Evolutionary conservation across 805 yeast genomes (phyloP), one percentile per base, ranked within the genome.

Genomic region (Tetrapisispora iriomotensis): DNA sequence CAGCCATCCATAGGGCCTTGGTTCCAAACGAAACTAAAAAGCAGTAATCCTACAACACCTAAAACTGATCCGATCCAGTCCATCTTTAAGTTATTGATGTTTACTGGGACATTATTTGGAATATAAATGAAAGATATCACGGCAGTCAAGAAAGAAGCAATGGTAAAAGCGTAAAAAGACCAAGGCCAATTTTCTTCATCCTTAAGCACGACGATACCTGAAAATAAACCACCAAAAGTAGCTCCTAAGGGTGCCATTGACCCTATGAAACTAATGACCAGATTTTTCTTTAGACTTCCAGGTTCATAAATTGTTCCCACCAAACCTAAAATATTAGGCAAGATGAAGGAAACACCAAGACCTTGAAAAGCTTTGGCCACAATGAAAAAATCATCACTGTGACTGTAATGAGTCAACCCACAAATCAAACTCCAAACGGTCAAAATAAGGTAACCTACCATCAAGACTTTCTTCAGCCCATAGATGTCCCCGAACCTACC

Each of bases 1-100:
- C 90, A 82, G 17, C 88, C 85, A 2, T 64, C 79, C 5, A 72
- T 67, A 0, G 90, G 84, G 2, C 82, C 90, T 54, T 83, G 87
- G 49, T 79, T 82, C 76, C 85, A 75, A 2, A 75, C 74, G 53
- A 82, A 76, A 47, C 78, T 81, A 54, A 83, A 65, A 25, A 82
- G 53, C 2, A 80, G 66, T 35, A 83, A 57, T 0, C 84, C 85
- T 6, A 61, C 41, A 4, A 82, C 71, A 3, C 84, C 88, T 12
- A 74, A 43, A 0, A 61, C 14, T 0, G 80, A 64, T n/a, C 86
- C 86, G 6, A 58, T 41, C 61, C 69, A 66, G 50, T 75, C 79
- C 60, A 74, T 69, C 8, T 45, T 34, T 28, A 49, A 43, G 3
- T 38, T 36, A 29, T 52, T 47, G 15, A 49, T 43, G 39, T 56